phyloP scores from a whole-genome alignment of 768 basidiomycete species.

The Termitomyces sp. region DNA sequence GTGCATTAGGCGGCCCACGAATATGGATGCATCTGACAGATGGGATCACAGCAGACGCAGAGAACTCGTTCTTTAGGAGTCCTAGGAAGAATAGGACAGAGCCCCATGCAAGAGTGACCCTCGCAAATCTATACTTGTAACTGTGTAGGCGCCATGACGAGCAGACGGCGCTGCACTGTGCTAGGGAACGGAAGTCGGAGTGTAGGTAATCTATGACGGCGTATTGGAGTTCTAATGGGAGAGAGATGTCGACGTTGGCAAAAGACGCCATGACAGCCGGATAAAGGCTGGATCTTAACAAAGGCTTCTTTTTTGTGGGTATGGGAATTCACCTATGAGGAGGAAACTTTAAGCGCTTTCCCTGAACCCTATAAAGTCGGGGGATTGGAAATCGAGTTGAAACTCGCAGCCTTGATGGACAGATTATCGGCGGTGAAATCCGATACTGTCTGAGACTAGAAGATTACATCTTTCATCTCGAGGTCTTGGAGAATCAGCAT shows the following conservation, averaged over 20 bases:
- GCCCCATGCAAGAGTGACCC: constrained; percentile 9
- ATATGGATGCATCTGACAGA: constrained; percentile 13
- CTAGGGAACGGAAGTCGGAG: constrained; percentile 11
- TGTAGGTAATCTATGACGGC: constrained; percentile 19
- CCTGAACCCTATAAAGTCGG: constrained; percentile 2
- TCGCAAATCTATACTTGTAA: constrained; percentile 18
- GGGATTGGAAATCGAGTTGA: not conserved
- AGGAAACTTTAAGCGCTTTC: not conserved
- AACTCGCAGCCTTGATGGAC: constrained; percentile 1
- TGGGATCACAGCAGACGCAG: constrained; percentile 16
- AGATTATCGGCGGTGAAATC: not conserved
- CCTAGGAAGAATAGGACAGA: constrained; percentile 14
- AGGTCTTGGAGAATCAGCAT: not conserved
- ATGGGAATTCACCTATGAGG: not conserved
- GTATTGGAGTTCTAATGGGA: constrained; percentile 23
- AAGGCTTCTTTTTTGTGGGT: not conserved
- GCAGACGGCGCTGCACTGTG: constrained; percentile 17
- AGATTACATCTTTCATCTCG: not conserved
- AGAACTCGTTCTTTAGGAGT: constrained; percentile 17
- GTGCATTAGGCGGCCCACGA: constrained; percentile 3
- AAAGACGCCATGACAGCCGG: not conserved
- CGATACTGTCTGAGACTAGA: not conserved
- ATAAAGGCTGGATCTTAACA: not conserved
- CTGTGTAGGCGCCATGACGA: constrained; percentile 19
- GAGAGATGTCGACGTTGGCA: not conserved